Evolutionary conservation across 768 basidiomycete genomes (phyloP), one percentile per base, ranked within the genome.

Genomic region (Pleurotus ostreatus): DNA sequence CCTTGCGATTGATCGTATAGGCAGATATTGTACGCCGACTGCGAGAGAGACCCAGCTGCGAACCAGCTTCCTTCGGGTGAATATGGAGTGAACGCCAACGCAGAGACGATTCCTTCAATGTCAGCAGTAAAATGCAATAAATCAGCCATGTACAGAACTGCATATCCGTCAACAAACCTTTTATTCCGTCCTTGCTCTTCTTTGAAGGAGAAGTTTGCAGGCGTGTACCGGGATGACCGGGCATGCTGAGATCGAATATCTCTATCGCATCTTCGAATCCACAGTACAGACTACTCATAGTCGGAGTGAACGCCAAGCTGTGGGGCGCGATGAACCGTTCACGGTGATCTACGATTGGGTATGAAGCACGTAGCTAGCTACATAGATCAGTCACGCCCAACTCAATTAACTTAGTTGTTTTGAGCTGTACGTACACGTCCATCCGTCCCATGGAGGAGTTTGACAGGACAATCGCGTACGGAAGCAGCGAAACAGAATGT

Each of bases 291-390:
- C 92, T 92, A 63, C 12, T 30, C 18, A 57, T 2, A 22, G 44
- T 39, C 22, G 77, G 68, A 61, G 91, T 90, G 70, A 97, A 98
- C 0, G 87, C 78, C 57, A 98, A 74, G 61, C 84, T 83, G 55
- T 93, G 88, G 0, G 96, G 94, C 0, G 92, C 94, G 40, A 97
- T 76, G 54, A 92, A 84, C 30, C 94, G 81, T 71, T 98, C 96
- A n/a, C 89, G 77, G 63, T 98, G 95, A 68, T 98, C 94, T 8
- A 98, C 81, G 39, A 98, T 96, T 40, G 78, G 78, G 68, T 98
- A 98, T 1, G 92, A 94, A 0, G 94, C 96, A 15, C 95, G 83
- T 16, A 92, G 80, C 95, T 97, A 65, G 18, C 13, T 0, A 6
- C 18, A 55, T 6, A 15, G 51, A 54, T 49, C 38, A 39, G 58